These are phyloP conservation scores for Ustilago nuda DNA, from an alignment of 1,284 basidiomycete genomes.

Conservation along the genomic window DNA sequence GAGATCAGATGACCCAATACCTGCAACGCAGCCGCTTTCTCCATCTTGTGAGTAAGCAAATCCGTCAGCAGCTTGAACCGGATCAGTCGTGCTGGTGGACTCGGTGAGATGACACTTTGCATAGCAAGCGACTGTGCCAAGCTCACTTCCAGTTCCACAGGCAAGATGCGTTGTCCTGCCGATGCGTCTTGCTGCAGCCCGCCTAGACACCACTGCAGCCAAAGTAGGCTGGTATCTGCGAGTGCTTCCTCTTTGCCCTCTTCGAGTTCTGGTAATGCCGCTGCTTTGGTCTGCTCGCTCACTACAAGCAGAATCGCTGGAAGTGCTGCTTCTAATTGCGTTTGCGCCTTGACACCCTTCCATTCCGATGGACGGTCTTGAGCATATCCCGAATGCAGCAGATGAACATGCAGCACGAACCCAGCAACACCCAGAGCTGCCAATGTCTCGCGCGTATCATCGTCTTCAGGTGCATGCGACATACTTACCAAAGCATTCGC, in stretches of 20 bases:
- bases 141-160: slow-evolving; percentile 25
- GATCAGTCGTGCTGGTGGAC: slow-evolving; percentile 37
- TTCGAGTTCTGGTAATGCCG: slow-evolving; percentile 30
- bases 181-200: slow-evolving; percentile 26
- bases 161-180: slow-evolving; percentile 13
- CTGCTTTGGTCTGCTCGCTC: slow-evolving; percentile 40
- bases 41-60: slow-evolving; percentile 24
- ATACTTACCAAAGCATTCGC: slow-evolving; percentile 29
- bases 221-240: slow-evolving; percentile 44
- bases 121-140: slow-evolving; percentile 53
- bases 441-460: slow-evolving; percentile 32
- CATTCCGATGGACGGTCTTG: slow-evolving; percentile 36
- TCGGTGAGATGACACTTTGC: slow-evolving; percentile 55
- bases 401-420: slow-evolving; percentile 38
- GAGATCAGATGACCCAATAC: slow-evolving; percentile 39
- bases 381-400: slow-evolving; percentile 41
- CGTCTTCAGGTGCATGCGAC: slow-evolving; percentile 31
- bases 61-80: slow-evolving; percentile 44
- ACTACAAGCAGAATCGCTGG: slow-evolving; percentile 37
- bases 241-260: slow-evolving; percentile 41
- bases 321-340: slow-evolving; percentile 41
- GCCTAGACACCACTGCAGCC: slow-evolving; percentile 46
- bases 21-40: slow-evolving; percentile 16
- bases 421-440: slow-evolving; percentile 33
- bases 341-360: slow-evolving; percentile 35